Evolutionary conservation across 192 early-diverging fungal species (phyloP).

Genomic region (Lobulomyces angularis): DNA sequence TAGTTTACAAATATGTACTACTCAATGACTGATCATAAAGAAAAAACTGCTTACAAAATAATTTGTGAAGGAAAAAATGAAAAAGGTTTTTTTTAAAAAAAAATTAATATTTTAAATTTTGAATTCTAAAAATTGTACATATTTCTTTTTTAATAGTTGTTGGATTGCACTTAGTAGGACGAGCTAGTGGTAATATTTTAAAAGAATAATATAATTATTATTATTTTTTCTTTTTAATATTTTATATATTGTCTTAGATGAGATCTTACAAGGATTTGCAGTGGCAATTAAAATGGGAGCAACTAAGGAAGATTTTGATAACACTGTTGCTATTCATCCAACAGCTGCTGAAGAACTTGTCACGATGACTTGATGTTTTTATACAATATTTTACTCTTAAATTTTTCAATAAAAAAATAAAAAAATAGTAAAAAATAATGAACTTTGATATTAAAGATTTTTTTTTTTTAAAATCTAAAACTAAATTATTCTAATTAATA

Average conservation of each 20-base stretch:
- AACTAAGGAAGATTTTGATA: conserved; percentile 96
- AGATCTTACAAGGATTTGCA: conserved; percentile 84
- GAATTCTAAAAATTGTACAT: too few species aligned
- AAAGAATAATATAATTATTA: conserved; percentile 38
- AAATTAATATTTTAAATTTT: too few species aligned
- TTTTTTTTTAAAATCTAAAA: too few species aligned
- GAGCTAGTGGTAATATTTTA: conserved; percentile 73
- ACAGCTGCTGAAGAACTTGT: conserved; percentile 94
- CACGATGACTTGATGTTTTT: conserved; percentile 41
- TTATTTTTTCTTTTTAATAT: background rate
- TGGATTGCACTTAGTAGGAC: conserved; percentile 85
- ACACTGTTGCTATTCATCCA: conserved; percentile 91
- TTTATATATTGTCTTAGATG: conserved; percentile 5
- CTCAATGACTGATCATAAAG: conserved; percentile 56
- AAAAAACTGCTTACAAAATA: conserved; percentile 84
- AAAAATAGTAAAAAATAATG: too few species aligned
- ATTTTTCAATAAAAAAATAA: too few species aligned
- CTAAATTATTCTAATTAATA: too few species aligned
- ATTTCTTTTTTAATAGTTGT: too few species aligned
- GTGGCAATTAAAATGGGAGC: conserved; percentile 97
- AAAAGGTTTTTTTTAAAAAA: too few species aligned
- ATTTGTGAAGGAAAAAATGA: conserved; percentile 78
- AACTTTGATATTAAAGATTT: too few species aligned
- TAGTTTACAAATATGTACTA: conserved; percentile 88
- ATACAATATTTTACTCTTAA: too few species aligned